Base-by-base conservation (phyloP, 768 basidiomycete genomes). In the Fistulinella prunicolor region DNA sequence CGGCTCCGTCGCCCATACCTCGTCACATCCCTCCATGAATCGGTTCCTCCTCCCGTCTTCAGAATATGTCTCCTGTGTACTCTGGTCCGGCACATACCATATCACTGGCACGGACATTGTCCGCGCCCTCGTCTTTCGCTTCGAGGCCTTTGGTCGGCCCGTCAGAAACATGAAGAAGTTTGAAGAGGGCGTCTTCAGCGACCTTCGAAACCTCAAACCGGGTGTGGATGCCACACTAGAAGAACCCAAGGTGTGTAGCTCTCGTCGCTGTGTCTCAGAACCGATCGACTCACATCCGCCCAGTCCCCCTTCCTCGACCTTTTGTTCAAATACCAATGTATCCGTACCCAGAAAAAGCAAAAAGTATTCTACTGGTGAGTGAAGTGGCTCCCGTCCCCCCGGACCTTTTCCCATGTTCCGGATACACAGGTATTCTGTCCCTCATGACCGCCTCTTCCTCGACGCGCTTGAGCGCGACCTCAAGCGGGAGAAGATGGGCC, bases 51-150 rank as follows among this genome's bases (percentile, higher is more conserved):
- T 97, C 14, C 94, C 94, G 0, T 82, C 86, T 47, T 83, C 88
- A 42, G 94, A 90, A 66, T 86, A 84, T 59, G 89, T 97, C 35
- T 83, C 87, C 6, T 97, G 94, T 63, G 89, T 96, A 9, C 77
- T 91, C 16, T 97, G 94, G 94, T 82, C 84, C 42, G 86, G 92
- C 7, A 76, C 89, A 26, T 94, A 92, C 62, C 90, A 95, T 62
- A 91, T 97, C 69, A 95, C 94, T 3, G 94, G 94, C 26, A 97
- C 94, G 6, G 94, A 97, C 70, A 96, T 97, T 63, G 94, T 97
- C 24, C 80, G 94, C 54, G 91, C 93, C 4, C 75, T 97, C 43
- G 86, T 92, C n/a, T 95, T 96, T 66, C 81, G 94, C 17, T 94
- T 95, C 67, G 89, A 93, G 72, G 86, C 88, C 34, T 95, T 95